These are phyloP conservation scores for Fomitopsis schrenkii DNA, from an alignment of 1,284 basidiomycete genomes.

Conservation along the genomic window DNA sequence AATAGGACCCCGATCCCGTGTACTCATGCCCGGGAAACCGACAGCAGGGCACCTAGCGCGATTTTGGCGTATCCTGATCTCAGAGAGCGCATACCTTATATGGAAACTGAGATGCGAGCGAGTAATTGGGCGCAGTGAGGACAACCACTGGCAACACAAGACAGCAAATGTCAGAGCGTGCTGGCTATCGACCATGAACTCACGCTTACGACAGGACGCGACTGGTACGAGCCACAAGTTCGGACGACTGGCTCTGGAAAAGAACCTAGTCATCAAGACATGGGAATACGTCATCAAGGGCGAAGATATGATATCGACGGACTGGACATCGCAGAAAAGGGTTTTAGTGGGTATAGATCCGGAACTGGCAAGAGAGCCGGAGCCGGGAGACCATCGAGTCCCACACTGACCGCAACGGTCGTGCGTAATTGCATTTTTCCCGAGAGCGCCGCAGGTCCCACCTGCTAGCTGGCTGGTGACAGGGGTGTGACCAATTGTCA, in stretches of 20 bases:
- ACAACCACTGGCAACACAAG: not conserved
- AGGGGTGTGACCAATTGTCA: not conserved
- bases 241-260: no score
- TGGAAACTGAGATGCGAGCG: not conserved
- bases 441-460: no score
- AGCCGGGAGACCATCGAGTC: no score
- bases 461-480: not conserved
- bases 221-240: no score
- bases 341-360: no score
- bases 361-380: no score
- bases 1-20: not conserved
- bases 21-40: not conserved
- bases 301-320: no score
- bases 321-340: not conserved
- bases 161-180: not conserved
- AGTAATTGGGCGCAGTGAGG: not conserved
- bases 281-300: no score
- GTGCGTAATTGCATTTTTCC: no score
- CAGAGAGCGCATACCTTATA: not conserved
- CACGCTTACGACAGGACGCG: not conserved
- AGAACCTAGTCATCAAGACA: no score
- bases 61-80: not conserved
- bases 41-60: conserved; percentile 13
- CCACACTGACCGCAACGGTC: no score
- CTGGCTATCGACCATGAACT: not conserved